Evolutionary conservation across 495 filamentous ascomycete genomes (phyloP), one percentile per base, ranked within the genome.

Genomic region (Aspergillus sclerotiicarbonarius): DNA sequence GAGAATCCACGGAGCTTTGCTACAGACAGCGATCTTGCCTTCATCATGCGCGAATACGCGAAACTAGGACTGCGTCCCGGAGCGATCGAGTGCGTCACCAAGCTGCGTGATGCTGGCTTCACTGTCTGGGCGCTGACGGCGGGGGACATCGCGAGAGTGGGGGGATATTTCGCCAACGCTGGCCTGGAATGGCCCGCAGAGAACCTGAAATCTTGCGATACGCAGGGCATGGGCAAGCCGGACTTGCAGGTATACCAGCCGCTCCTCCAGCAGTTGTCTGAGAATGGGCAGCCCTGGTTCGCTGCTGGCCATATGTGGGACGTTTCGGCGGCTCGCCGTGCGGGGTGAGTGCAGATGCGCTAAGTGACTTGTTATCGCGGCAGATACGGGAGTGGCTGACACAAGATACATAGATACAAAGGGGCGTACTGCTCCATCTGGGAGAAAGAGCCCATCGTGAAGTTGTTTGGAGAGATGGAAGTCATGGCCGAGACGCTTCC

Each of bases 61-160:
- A 44, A 57, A 9, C 60, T 78, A 9, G 61, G 64, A 0, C 31
- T 72, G 55, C 60, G 75, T 1, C 64, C 68, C 6, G 75, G 67
- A 12, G 63, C 64, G 0, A 61, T 45, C 8, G 70, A 77, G 46
- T 72, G 69, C 50, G 59, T 77, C 1, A 35, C 65, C 21, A 73
- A 70, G 61, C 64, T 79, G 2, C 66, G 69, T 6, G 59, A 72
- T 52, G 69, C 63, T 1, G 73, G 73, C 8, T 79, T 77, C 32
- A 76, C 66, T 0, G 65, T 76, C 3, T 79, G 76, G 76, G 67
- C 64, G 0, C 68, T 79, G 10, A 79, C 76, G 5, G 71, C 75
- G 0, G 75, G 68, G 8, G 74, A 76, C 62, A 29, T 61, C 8
- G 62, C 56, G 18, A 55, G 74, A 6, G 73, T 79, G 12, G 48